Base-by-base conservation (phyloP, 2,329 filamentous ascomycete genomes). In the Aspergillus spinulosporus region DNA sequence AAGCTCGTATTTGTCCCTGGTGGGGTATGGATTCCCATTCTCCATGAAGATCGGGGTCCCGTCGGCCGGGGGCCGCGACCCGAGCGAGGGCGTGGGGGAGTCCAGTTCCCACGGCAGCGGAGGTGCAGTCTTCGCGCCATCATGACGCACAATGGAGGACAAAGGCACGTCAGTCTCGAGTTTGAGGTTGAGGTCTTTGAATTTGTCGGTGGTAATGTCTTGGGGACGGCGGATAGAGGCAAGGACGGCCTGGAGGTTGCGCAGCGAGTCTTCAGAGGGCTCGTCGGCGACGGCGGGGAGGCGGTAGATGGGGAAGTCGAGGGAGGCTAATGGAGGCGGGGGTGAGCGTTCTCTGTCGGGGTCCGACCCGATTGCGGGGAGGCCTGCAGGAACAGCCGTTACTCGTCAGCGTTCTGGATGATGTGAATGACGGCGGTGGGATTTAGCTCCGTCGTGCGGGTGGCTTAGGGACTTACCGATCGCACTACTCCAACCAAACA, bases 221-320 rank as follows among this genome's bases (percentile, higher is more conserved):
- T 74, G 68, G 3, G 74, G 72, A 39, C 68, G 70, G 56, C 72
- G 72, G 49, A 77, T 69, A 21, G 66, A 65, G 55, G 80, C 79
- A 37, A 83, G 72, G 21, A 73, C 64, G 52, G 73, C 66, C 47
- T 81, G 71, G 11, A 79, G 70, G n/a, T 66, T 64, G 44, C 66
- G 61, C 65, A 77, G 62, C 59, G 71, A 68, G 7, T 67, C 65
- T 43, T 71, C 63, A 8, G 67, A 67, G 65, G 75, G 75, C 57
- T 72, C 53, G 6, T 64, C 57, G 36, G 65, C 47, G 14, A 64
- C 67, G 62, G 63, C 67, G 59, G 74, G 72, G 34, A 77, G 74
- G 29, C 68, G 62, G 59, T 80, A 77, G 52, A 66, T 65, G 32
- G 82, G 82, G 62, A 84, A 84, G 52, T 80, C 80, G 46, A 83